Base-by-base conservation (phyloP, 352 stramenopile genomes). In the Phytophthora brassicae region DNA sequence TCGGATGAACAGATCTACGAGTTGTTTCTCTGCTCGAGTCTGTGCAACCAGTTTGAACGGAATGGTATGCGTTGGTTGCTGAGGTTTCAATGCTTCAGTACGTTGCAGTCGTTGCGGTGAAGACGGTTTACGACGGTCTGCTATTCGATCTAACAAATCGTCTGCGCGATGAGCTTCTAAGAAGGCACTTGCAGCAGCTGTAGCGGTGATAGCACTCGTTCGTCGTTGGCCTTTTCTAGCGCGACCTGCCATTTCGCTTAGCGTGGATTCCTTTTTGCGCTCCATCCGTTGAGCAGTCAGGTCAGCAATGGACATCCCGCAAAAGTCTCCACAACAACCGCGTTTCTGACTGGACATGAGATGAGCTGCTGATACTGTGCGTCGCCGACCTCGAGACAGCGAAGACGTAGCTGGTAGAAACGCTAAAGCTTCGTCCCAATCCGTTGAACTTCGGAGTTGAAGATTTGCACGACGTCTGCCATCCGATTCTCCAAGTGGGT, bases 11-110 rank as follows among this genome's bases (percentile, higher is more conserved):
- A 92, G 60, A 42, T 92, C 79, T 0, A 92, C 86, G 38, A 92
- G 78, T 42, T 88, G 72, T 44, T 91, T 92, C 50, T 94, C 86
- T 0, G 80, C 84, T 6, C 86, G 72, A 23, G 84, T 91, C 53
- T 92, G 86, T 1, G 84, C 82, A 9, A 94, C 84, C 17, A 88
- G 56, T 55, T 94, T 93, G 70, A 93, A 94, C 16, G 83, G 84
- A 24, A 94, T 92, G 2, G 62, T 76, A 43, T 82, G 68, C n/a
- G 72, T 64, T 19, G 56, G 33, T 19, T 48, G 33, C 24, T 58
- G 33, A 26, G 56, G 53, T 6, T 73, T 54, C 16, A 43, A 33
- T 31, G 64, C 20, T 24, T 71, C 60, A 2, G 50, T 45, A 41
- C 56, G 64, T 43, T 86, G 71, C 16, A 73, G 61, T 45, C 62